Conservation (phyloP, 108 stramenopile genomes). For the Pseudonitzschia delicatissima region DNA sequence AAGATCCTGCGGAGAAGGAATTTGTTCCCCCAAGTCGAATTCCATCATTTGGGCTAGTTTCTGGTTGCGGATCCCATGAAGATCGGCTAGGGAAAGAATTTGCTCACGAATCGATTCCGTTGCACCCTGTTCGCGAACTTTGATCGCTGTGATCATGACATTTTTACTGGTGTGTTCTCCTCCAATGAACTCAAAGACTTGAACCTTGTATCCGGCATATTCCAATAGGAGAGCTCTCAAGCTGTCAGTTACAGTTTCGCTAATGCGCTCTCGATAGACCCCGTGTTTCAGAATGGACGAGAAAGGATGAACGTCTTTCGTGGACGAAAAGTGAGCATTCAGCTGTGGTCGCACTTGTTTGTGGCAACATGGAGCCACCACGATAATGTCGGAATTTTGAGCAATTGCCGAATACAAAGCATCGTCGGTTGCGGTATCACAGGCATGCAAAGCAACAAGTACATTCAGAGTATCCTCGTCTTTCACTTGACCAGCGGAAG, state of each 20-base stretch:
- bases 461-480: constrained; percentile 40
- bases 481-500: constrained; percentile 11
- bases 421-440: constrained; percentile 91
- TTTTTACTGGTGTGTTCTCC: constrained; percentile 88
- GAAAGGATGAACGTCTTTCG: constrained; percentile 37
- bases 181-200: constrained; percentile 86
- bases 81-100: constrained; percentile 42
- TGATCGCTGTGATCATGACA: constrained; percentile 79
- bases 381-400: constrained; percentile 52
- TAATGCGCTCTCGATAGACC: constrained; percentile 72
- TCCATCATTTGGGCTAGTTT: constrained; percentile 63
- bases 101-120: constrained; percentile 26
- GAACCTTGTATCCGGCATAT: constrained; percentile 77
- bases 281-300: constrained; percentile 59
- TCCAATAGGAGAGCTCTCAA: constrained; percentile 75
- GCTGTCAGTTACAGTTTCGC: constrained; percentile 79
- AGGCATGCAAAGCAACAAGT: constrained; percentile 86
- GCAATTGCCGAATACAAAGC: constrained; percentile 66
- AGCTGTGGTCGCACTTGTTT: constrained; percentile 79
- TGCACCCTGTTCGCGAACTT: constrained; percentile 5
- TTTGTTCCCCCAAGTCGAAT: not conserved
- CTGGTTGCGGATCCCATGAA: constrained; percentile 64
- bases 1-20: not conserved
- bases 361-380: constrained; percentile 88
- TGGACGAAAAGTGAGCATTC: constrained; percentile 46